A percentile compares a stretch with the other conserved stretches of the same genome.
Evolutionary conservation across 371 early-diverging fungal genomes (phyloP).

Genomic region (Lichtheimia corymbifera): DNA sequence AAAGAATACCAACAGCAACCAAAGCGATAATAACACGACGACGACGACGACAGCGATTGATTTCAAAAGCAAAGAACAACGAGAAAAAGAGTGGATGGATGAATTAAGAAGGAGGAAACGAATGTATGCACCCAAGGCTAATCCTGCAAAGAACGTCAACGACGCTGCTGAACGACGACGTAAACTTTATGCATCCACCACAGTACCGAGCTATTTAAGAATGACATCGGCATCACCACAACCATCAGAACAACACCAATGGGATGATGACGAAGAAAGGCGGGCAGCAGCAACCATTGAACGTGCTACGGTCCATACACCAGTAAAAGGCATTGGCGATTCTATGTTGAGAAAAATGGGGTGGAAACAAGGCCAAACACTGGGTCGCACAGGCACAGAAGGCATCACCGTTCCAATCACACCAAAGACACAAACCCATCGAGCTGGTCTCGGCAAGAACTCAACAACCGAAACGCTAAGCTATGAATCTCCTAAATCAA

Average conservation of each 20-base stretch:
- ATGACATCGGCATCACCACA: background rate
- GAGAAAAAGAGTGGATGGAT: conserved; percentile 7
- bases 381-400: conserved; percentile 26
- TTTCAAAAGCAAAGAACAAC: background rate
- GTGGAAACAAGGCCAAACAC: conserved; percentile 42
- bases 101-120: conserved; percentile 1
- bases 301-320: conserved; percentile 12
- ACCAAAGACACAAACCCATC: conserved; percentile 12
- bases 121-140: background rate
- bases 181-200: background rate
- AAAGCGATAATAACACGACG: background rate
- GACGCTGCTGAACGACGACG: conserved; percentile 14
- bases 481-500: conserved; percentile 13
- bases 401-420: conserved; percentile 34
- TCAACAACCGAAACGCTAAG: background rate
- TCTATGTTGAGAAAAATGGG: conserved; percentile 43
- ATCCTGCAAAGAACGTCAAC: background rate
- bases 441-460: conserved; percentile 22
- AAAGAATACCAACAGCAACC: conserved; percentile 1
- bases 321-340: conserved; percentile 26
- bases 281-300: background rate
- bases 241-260: background rate
- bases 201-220: background rate
- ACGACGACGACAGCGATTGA: background rate
- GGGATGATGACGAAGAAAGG: background rate